Evolutionary conservation across 148 eudicot species (phyloP).

Genomic region (Polygonum maritimum): DNA sequence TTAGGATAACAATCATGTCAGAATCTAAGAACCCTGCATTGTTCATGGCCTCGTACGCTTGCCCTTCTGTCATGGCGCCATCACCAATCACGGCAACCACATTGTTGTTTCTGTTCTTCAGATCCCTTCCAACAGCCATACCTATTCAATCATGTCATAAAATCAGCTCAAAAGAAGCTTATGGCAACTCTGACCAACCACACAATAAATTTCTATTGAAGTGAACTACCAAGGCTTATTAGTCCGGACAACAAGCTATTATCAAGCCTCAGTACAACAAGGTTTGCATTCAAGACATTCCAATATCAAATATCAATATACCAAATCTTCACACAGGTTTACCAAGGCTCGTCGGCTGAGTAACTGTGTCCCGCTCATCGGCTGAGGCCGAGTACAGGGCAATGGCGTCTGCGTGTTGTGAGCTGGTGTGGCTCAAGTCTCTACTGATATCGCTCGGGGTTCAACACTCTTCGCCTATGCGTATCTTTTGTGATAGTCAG

Average conservation of each 20-base stretch:
- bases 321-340: constrained; percentile 5
- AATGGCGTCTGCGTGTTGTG: too few relatives aligned
- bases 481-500: too few relatives aligned
- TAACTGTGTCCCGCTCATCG: too few relatives aligned
- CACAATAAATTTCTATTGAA: neutral
- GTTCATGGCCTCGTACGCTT: constrained; percentile 98
- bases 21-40: constrained; percentile 95
- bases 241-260: too few relatives aligned
- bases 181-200: neutral
- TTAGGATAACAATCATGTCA: constrained; percentile 98
- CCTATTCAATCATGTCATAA: constrained; percentile 33
- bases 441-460: too few relatives aligned
- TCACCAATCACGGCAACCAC: constrained; percentile 92
- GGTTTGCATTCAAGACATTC: neutral
- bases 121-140: constrained; percentile 96
- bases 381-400: too few relatives aligned
- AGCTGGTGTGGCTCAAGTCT: too few relatives aligned
- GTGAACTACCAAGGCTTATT: neutral
- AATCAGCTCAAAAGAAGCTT: neutral
- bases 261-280: neutral
- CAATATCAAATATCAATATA: neutral
- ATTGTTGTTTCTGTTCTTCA: constrained; percentile 63
- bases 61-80: constrained; percentile 99
- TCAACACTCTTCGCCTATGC: too few relatives aligned
- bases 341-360: too few relatives aligned